Evolutionary conservation across 2,329 filamentous ascomycete species (phyloP).

Genomic region (Colletotrichum higginsianum): DNA sequence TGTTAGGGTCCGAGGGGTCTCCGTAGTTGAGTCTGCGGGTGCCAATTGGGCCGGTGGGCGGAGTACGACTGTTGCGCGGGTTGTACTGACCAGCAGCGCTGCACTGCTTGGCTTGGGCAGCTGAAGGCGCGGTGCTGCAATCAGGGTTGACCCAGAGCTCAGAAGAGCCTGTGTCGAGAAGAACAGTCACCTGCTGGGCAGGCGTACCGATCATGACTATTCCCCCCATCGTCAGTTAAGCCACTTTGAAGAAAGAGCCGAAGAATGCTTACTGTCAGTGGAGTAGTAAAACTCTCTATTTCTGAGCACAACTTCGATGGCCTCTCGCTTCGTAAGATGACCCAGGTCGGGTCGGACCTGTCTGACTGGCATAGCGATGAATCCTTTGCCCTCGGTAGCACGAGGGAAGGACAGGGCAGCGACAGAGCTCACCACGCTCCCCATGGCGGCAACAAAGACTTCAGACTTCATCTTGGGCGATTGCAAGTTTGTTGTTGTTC

Average conservation of each 20-base stretch:
- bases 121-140: conserved; percentile 57
- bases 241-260: not conserved
- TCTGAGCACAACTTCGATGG: conserved; percentile 51
- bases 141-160: conserved; percentile 70
- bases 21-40: conserved; percentile 57
- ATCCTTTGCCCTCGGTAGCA: conserved; percentile 54
- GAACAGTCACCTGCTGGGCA: conserved; percentile 60
- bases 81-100: conserved; percentile 60
- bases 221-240: not conserved
- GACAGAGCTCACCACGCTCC: conserved; percentile 32
- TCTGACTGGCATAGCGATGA: conserved; percentile 54
- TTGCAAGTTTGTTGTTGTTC: not conserved
- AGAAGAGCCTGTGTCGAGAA: conserved; percentile 67
- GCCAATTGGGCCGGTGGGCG: conserved; percentile 55
- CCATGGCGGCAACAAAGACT: conserved; percentile 15
- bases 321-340: conserved; percentile 34
- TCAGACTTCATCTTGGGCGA: conserved; percentile 28
- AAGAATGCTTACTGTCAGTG: conserved; percentile 51
- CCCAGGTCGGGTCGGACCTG: conserved; percentile 25
- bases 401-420: conserved; percentile 46
- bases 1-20: conserved; percentile 54
- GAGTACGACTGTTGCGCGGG: conserved; percentile 57
- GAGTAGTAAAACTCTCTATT: conserved; percentile 58
- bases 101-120: conserved; percentile 56
- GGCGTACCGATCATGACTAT: conserved; percentile 61